phyloP scores from a whole-genome alignment of 768 basidiomycete species.

The Lanmaoa pseudosensibilis region DNA sequence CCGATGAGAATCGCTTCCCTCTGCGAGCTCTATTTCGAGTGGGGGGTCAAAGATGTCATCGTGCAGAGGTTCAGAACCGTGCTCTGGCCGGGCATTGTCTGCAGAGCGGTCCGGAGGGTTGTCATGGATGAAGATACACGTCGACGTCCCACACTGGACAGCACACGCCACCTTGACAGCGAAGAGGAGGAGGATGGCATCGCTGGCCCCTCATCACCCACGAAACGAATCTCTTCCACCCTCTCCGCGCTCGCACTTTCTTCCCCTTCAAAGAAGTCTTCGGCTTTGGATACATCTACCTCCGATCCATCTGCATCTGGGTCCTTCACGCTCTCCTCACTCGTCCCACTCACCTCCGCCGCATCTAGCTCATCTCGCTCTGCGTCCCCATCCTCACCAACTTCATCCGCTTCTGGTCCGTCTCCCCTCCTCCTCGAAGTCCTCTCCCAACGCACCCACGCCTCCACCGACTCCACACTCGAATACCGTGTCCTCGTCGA shows the following conservation, averaged over 20 bases:
- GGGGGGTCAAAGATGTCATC: conserved; percentile 83
- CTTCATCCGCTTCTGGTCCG: conserved; percentile 34
- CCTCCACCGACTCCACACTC: conserved; percentile 64
- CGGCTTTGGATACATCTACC: neutral
- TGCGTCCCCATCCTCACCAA: conserved; percentile 1
- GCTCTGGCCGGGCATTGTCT: conserved; percentile 73
- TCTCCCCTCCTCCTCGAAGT: conserved; percentile 60
- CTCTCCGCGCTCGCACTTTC: conserved; percentile 18
- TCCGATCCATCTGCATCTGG: conserved; percentile 4
- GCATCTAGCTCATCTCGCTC: conserved; percentile 3
- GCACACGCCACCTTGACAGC: neutral
- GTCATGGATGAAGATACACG: conserved; percentile 49
- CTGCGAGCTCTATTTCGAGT: conserved; percentile 90
- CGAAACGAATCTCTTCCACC: conserved; percentile 11
- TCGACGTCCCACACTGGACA: neutral
- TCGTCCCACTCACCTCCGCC: conserved; percentile 10
- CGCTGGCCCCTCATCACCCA: conserved; percentile 13
- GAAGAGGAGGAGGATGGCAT: neutral
- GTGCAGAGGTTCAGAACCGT: conserved; percentile 82
- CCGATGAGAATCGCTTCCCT: conserved; percentile 68
- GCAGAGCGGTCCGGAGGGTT: conserved; percentile 68
- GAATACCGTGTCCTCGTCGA: conserved; percentile 83
- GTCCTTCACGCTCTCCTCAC: conserved; percentile 16
- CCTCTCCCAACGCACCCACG: conserved; percentile 62
- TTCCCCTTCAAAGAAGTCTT: conserved; percentile 17